Evolutionary conservation across 768 basidiomycete genomes (phyloP), one percentile per base, ranked within the genome.

Genomic region (Tylopilus felleus): DNA sequence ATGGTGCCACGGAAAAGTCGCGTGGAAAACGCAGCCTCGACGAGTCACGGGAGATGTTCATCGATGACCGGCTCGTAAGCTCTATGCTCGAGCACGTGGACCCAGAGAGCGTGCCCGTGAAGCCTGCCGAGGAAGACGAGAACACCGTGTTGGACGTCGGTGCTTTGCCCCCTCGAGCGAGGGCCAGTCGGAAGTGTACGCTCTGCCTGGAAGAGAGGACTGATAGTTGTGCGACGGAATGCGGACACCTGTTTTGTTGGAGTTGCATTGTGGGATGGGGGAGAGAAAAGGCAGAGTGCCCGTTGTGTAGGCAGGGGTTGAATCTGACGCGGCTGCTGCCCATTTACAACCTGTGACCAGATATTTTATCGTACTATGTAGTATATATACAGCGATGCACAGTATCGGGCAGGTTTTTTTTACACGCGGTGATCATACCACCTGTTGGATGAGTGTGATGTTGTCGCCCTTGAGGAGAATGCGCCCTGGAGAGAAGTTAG

Each of bases 381-480:
- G 60, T 58, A 47, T 70, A 38, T 19, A 17, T 36, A 68, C 66
- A 65, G 16, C 45, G 45, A 41, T 49, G 22, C 33, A 53, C 53
- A 35, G 28, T 45, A 45, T 56, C 21, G 48, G 21, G 33, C 44
- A 49, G 41, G 36, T 36, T 27, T 19, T 17, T 66, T 64, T 59
- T 67, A 53, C 28, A 46, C 45, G 19, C 28, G 27, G 38, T 41
- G 28, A 42, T 71, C 59, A 75, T 65, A 66, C 68, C 27, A 75
- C 60, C 73, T 86, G 89, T 68, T 96, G 93, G 68, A 98, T 96
- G 50, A 95, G 82, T n/a, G 96, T 98, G 67, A 98, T 98, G 69
- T 95, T 97, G 69, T 98, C 96, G 55, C 96, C 96, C 74, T 98
- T 98, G 59, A 98, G 78, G 61, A 98, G 78, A 71, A 98, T 92